Base-by-base conservation (phyloP, 345 rosid species). In the Citrus cavaleriei region DNA sequence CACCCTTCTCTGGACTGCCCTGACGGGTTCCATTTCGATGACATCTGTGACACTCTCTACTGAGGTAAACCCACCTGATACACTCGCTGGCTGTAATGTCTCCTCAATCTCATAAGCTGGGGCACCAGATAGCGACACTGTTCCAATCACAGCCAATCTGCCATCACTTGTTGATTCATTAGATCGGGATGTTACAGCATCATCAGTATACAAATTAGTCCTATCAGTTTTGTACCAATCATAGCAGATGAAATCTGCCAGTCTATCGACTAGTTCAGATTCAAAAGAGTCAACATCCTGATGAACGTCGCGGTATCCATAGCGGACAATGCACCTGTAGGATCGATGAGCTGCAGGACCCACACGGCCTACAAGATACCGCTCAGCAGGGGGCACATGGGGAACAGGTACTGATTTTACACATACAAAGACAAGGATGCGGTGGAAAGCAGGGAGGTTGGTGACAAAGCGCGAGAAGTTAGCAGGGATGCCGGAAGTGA, bases 391-490 rank as follows among this genome's bases (percentile, higher is more conserved):
- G 0, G 97, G 97, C 25, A 97, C 98, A 32, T 80, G 88, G 10
- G 99, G 98, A 35, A 97, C 98, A 0, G 98, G 97, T 28, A 97
- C 99, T 0, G 98, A 94, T 84, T 97, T 97, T 30, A 97, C 88
- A 73, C 98, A 97, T 64, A 97, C 97, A 19, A 94, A 97, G 46
- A 97, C 96, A 3, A 97, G 92, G 66, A 93, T 81, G 18, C 94
- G 92, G 82, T 97, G 99, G 85, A 93, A 97, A 9, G 99, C 98
- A 9, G 98, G 99, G 75, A 97, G 98, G 86, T 97, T 97, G 68
- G 99, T 94, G 74, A 97, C 98, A 40, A 97, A 97, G 80, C 96
- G 98, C 10, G 98, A 94, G 92, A 97, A 93, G 87, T 94, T 97
- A 1, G 98, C 99, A 0, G 99, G 98, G 78, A 97, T 92, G 62